Base-by-base conservation (phyloP, 176 grass and related monocot genomes). In the Avena insularis region DNA sequence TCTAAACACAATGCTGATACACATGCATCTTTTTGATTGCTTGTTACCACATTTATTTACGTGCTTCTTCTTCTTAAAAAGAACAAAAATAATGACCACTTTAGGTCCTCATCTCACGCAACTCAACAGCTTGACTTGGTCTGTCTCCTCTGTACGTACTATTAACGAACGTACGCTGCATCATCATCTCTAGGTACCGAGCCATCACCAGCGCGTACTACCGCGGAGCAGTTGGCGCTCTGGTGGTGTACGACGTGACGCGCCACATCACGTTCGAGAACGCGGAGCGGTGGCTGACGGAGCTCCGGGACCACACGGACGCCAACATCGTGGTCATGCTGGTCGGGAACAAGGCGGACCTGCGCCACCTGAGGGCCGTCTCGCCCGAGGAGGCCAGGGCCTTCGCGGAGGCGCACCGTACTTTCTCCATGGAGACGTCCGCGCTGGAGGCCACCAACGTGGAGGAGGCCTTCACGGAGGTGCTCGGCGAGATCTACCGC, bases 151-250 rank as follows among this genome's bases (percentile, higher is more conserved):
- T 43, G 29, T 29, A 29, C 29, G 29, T 9, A 58, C 5, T 20
- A 2, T 1, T 12, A 36, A 67, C 29, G 64, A 8, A 17, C 53
- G 31, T 14, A 35, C 53, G 7, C 29, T 58, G 87, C 81, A 51
- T 62, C 16, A 65, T 67, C 64, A 9, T 25, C 12, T 48, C 4
- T 51, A 91, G 92, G 83, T 93, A 91, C 86, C 83, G 92, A 23
- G 92, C 92, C 63, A 93, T 93, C 92, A 93, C 92, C 60, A 93
- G 92, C 75, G 89, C 92, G 0, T 93, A 93, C 86, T 93, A 91
- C 83, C 89, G 92, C 25, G 92, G 92, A 15, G 92, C 92, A 35
- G 86, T 91, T 43, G 92, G 92, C 55, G 92, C 92, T 55, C 89
- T 93, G 67, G 79, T 93, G 51, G 92, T 93, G 12, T 91, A 93